A percentile compares a stretch with the other conserved stretches of the same genome.
These are phyloP conservation scores for Fusarium vanettenii DNA, from an alignment of 2,329 filamentous ascomycete species.

Conservation along the genomic window DNA sequence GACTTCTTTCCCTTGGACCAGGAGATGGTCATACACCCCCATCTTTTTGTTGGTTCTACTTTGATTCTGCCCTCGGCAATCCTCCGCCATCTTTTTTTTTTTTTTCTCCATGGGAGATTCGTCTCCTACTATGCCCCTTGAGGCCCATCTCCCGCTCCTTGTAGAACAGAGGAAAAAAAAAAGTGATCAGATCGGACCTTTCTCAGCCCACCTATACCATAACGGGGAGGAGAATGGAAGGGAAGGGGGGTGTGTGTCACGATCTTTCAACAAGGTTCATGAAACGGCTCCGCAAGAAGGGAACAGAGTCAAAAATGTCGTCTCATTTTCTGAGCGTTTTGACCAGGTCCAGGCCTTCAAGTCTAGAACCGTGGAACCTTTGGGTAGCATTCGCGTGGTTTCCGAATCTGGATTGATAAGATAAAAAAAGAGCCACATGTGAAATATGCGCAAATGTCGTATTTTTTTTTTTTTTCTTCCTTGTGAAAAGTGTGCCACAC, in stretches of 20 bases:
- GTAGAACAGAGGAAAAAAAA: neutral
- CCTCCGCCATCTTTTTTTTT: neutral
- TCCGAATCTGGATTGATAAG: slow-evolving; percentile 10
- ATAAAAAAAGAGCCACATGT: neutral
- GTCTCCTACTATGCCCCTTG: neutral
- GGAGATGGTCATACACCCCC: neutral
- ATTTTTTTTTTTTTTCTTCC: neutral
- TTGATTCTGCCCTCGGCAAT: neutral
- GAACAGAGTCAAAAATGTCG: neutral
- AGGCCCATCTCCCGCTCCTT: slow-evolving; percentile 7
- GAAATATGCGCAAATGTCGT: neutral
- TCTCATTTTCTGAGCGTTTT: neutral
- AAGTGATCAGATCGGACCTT: slow-evolving; percentile 1
- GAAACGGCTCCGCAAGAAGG: slow-evolving; percentile 6
- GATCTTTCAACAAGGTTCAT: neutral
- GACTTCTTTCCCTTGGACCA: neutral
- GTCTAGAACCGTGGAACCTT: slow-evolving; percentile 8
- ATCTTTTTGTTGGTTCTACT: neutral
- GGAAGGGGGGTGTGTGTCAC: neutral
- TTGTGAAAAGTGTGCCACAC: neutral
- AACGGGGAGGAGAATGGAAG: neutral
- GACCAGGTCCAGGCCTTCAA: neutral
- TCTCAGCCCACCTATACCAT: neutral
- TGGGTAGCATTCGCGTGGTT: neutral
- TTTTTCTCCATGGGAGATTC: neutral